Evolutionary conservation across 2,329 filamentous ascomycete species (phyloP), one percentile per base, ranked within the genome.

Genomic region (Diatrype stigma): DNA sequence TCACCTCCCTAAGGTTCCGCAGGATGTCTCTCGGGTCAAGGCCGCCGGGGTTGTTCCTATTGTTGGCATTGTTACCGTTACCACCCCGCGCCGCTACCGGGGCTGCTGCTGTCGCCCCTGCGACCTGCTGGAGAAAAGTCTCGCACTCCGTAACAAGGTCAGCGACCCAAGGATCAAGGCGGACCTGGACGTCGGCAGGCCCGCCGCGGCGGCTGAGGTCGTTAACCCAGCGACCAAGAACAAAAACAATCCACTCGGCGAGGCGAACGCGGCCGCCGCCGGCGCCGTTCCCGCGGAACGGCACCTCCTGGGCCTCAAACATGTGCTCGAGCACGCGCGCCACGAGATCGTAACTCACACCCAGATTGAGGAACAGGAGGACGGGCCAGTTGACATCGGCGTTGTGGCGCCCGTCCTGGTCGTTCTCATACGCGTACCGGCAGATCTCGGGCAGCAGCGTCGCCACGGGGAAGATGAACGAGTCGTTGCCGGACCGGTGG

Each of bases 401-500:
- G 0, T 77, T 76, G 44, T 82, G 79, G 7, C 77, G 78, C 2
- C 73, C 74, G 56, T 85, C 81, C 59, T 84, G 81, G 48, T 78
- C 75, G 53, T 80, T 73, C 51, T 80, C 78, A 34, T 82, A 67
- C 1, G 82, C 78, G 59, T 87, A 88, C 21, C 75, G 75, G 66
- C 85, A 86, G 7, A 88, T 68, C 54, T 85, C 75, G 0, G 81
- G 81, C 11, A 88, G 73, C 1, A 88, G 73, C 2, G 76, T 74
- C 50, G 77, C 71, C 7, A 86, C 79, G 0, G 82, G 83, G 70
- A 88, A 87, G 50, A 86, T 81, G 56, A 83, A 80, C 63, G 84
- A 84, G 64, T 85, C 84, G 21, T 83, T 76, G 10, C 80, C 80
- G 16, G 84, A 82, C 42, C 82, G 80, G 61, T 86, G 80, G 30